Percentiles rank a stretch among this genome's conserved stretches.
Conservation (phyloP, 2,329 filamentous ascomycete species). For the Aaosphaeria pasadenensis region DNA sequence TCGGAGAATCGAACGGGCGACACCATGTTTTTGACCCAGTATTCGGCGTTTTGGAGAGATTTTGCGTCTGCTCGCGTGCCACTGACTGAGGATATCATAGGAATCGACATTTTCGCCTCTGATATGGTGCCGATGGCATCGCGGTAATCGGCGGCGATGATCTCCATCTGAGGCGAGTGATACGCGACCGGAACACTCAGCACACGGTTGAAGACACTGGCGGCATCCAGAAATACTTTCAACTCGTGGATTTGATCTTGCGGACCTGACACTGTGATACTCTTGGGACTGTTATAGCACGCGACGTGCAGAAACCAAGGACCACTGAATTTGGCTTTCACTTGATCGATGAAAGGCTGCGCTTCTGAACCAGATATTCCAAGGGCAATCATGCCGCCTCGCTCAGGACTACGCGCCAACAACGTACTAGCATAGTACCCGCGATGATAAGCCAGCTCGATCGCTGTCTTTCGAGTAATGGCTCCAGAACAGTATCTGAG, state of each 20-base stretch:
- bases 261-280: slow-evolving; percentile 45
- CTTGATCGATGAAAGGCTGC: no score
- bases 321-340: no score
- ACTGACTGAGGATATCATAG: slow-evolving; percentile 4
- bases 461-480: slow-evolving; percentile 5
- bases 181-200: slow-evolving; percentile 46
- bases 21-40: slow-evolving; percentile 41
- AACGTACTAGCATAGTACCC: background rate
- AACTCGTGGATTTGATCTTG: slow-evolving; percentile 32
- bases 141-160: slow-evolving; percentile 25
- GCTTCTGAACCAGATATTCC: no score
- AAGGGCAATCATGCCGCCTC: no score
- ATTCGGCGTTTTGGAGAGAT: background rate
- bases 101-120: background rate
- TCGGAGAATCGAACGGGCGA: slow-evolving; percentile 32
- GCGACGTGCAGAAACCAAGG: background rate
- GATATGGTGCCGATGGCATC: background rate
- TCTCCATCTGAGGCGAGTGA: slow-evolving; percentile 45
- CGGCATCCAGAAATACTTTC: slow-evolving; percentile 26
- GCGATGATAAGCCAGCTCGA: slow-evolving; percentile 12
- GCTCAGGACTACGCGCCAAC: no score
- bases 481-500: background rate
- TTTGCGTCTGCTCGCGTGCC: slow-evolving; percentile 3
- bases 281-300: background rate
- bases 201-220: slow-evolving; percentile 36